Base-by-base conservation (phyloP, 2,329 filamentous ascomycete species). In the Arthrobotrys conoides region DNA sequence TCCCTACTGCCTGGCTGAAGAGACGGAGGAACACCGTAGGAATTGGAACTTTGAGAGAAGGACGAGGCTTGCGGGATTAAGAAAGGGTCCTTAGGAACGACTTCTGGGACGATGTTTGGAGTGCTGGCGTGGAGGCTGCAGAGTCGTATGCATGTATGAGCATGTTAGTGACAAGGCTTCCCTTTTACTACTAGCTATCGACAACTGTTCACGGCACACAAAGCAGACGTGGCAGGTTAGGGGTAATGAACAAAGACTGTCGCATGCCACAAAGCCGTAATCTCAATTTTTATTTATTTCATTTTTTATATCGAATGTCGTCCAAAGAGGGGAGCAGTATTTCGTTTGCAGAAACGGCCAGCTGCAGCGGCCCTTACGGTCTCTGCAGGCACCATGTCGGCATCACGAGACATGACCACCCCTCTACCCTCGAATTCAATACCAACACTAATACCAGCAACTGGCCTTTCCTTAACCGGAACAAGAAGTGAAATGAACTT, bases 361-460 rank as follows among this genome's bases (percentile, higher is more conserved):
- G 68, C 73, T 71, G 67, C 73, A 67, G 49, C 33, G 36, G 46
- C 16, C 68, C 27, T 16, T 20, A 20, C 44, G 44, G 49, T 24
- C 38, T 53, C 27, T 44, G 51, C 66, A 24, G 46, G 48, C 46
- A 53, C 36, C 69, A 72, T 49, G 71, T 49, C 63, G 49, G 33
- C 61, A 67, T 77, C 67, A 77, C 67, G 73, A 71, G 73, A 69
- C 67, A 68, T 33, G 48, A 33, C 51, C 61, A 71, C 46, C 36
- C 44, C 38, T 36, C 51, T 38, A 36, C n/a, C 48, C 24, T 16
- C 44, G 9, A 44, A 18, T 44, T 18, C 41, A 16, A 46, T 24
- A 27, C 57, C 8, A 61, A 27, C 27, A 30, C 53, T 59, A n/a
- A n/a, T n/a, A 38, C 33, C 33, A 41, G 9, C 41, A 71, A 51